Base-by-base conservation (phyloP, 2,329 filamentous ascomycete species). In the Ophiostoma angusticollis region DNA sequence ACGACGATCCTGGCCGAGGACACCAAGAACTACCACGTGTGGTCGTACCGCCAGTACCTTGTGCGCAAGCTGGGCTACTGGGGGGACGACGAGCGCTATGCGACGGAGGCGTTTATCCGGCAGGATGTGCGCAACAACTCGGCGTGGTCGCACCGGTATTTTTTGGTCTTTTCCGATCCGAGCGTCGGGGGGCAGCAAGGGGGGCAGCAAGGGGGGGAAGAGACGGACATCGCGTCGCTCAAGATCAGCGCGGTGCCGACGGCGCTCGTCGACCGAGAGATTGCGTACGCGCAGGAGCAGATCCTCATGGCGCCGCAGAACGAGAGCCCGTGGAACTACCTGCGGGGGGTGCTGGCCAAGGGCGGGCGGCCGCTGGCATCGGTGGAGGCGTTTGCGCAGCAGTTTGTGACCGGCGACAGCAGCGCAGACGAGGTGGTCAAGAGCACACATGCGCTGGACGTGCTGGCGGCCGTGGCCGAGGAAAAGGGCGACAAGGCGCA, bases 11-110 rank as follows among this genome's bases (percentile, higher is more conserved):
- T 98, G 39, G 72, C 70, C 29, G 71, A 82, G 50, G 91, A 98
- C 57, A 75, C 81, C 35, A 98, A 98, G 64, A 98, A 98, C 65
- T 96, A 98, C 58, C 91, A 98, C 57, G 91, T 96, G 34, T 98
- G 91, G 91, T 85, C 80, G 40, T 98, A 96, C 63, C 72, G 91
- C 42, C 85, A 94, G 57, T 77, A 73, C 53, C 58, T 79, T 16
- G 72, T 78, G 29, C 62, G 63, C 37, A 75, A 74, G 53, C 60
- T 81, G 68, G 79, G 76, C 56, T 80, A 63, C 67, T 94, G 59
- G 70, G 45, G 44, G 34, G 45, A 45, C 16, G 66, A 84, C 54
- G 78, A 98, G 66, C 64, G 93, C 16, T 59, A 65, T 37, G 77
- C 79, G 43, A 74, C 84, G 24, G 80, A 91, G 54, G 60, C 61